Conservation (phyloP, 805 yeast species). For the Lipomyces starkeyi region DNA sequence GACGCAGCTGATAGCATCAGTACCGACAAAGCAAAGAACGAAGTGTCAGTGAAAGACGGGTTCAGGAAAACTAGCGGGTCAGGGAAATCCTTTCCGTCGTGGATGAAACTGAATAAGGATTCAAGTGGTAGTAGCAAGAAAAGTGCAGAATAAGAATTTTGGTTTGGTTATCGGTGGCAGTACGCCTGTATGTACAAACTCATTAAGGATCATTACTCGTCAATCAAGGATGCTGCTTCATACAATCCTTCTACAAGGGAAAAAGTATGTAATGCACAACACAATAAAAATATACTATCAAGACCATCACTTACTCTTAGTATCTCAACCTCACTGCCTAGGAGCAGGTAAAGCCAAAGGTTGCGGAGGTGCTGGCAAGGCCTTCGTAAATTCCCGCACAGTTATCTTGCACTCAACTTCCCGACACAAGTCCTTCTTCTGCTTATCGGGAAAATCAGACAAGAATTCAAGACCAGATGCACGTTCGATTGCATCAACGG, state of each 20-base stretch:
- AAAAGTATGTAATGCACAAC: background rate
- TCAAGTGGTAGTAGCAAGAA: background rate
- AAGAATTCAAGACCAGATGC: slow-evolving; percentile 83
- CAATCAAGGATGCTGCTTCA: background rate
- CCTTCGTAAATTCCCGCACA: slow-evolving; percentile 69
- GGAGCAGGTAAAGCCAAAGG: slow-evolving; percentile 28
- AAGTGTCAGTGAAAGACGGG: background rate
- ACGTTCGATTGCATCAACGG: slow-evolving; percentile 85
- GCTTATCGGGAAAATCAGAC: slow-evolving; percentile 64
- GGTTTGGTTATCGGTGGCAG: background rate
- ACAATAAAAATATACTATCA: background rate
- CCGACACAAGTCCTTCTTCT: slow-evolving; percentile 69
- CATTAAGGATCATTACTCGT: background rate
- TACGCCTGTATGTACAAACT: background rate
- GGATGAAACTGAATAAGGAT: slow-evolving; percentile 18
- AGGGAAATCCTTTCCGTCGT: slow-evolving; percentile 1
- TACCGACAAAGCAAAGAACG: background rate
- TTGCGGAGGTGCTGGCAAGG: slow-evolving; percentile 31
- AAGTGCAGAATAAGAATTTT: background rate
- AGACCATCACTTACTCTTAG: background rate
- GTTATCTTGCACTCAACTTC: slow-evolving; percentile 80
- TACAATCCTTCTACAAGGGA: background rate
- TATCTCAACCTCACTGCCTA: background rate
- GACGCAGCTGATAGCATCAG: slow-evolving; percentile 5
- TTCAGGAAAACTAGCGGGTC: slow-evolving; percentile 22